Evolutionary conservation across 1,139 yeast genomes (phyloP).

Genomic region (Tardiomyces digboiensis): DNA sequence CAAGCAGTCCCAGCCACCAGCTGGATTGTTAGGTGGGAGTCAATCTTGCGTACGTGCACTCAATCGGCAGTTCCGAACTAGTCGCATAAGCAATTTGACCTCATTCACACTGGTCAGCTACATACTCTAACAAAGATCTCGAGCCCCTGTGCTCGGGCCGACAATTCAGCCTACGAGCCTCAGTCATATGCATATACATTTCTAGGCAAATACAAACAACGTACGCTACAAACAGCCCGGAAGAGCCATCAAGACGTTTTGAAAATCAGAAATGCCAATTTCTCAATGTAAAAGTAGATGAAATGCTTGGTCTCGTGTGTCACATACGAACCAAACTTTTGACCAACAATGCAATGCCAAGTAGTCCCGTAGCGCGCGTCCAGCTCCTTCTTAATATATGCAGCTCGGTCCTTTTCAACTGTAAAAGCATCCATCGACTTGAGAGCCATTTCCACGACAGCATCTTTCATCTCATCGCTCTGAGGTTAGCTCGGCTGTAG

Average conservation of each 20-base stretch:
- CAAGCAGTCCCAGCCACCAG: too few species aligned
- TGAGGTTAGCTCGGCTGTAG: slow-evolving; percentile 10
- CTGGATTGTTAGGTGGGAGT: too few species aligned
- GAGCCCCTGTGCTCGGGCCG: too few species aligned
- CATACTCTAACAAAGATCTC: too few species aligned
- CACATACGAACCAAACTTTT: slow-evolving; percentile 87
- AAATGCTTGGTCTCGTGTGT: slow-evolving; percentile 78
- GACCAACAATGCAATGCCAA: slow-evolving; percentile 96
- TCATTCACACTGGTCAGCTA: too few species aligned
- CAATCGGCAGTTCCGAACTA: too few species aligned
- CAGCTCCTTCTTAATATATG: slow-evolving; percentile 66
- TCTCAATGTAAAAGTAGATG: slow-evolving; percentile 71
- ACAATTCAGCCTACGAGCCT: too few species aligned
- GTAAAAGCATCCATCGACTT: slow-evolving; percentile 52
- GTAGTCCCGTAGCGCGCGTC: slow-evolving; percentile 65
- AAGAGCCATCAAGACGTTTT: not conserved
- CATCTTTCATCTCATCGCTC: slow-evolving; percentile 24
- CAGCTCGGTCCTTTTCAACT: slow-evolving; percentile 61
- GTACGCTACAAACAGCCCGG: too few species aligned
- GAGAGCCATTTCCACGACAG: slow-evolving; percentile 32
- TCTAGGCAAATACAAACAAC: not conserved
- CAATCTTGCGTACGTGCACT: too few species aligned
- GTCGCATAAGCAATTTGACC: too few species aligned
- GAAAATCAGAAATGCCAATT: not conserved
- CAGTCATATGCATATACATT: too few species aligned